Percentiles rank a stretch among this genome's conserved stretches.
Conservation (phyloP, 1,284 basidiomycete genomes). For the Lignosus rhinocerotis region DNA sequence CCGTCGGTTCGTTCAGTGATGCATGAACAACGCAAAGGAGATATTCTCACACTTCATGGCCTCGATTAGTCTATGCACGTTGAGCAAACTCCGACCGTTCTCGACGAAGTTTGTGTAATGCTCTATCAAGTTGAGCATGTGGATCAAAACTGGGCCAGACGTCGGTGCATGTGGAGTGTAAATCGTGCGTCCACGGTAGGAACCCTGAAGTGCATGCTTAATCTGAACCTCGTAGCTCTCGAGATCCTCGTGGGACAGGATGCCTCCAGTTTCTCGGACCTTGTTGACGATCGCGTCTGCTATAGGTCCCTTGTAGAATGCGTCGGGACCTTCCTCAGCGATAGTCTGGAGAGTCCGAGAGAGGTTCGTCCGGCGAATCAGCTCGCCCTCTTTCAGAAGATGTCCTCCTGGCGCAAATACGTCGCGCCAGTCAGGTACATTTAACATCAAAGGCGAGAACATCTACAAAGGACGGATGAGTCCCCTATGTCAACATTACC, state of each 20-base stretch:
- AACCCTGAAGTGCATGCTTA: constrained; percentile 73
- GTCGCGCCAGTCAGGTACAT: constrained; percentile 74
- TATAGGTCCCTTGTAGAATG: constrained; percentile 79
- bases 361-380: constrained; percentile 67
- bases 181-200: constrained; percentile 75
- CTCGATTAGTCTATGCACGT: constrained; percentile 75
- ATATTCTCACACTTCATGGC: constrained; percentile 65
- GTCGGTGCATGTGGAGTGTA: constrained; percentile 86
- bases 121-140: constrained; percentile 82
- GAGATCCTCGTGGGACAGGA: constrained; percentile 74
- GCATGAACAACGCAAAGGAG: background rate
- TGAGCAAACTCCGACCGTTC: constrained; percentile 53
- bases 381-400: constrained; percentile 74
- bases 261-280: constrained; percentile 72
- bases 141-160: constrained; percentile 77
- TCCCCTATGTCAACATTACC: constrained; percentile 56
- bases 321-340: constrained; percentile 68
- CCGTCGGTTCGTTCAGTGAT: background rate
- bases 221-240: constrained; percentile 71
- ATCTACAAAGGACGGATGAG: constrained; percentile 60
- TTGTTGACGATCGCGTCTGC: constrained; percentile 74
- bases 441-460: constrained; percentile 66
- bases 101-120: constrained; percentile 53
- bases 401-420: constrained; percentile 81
- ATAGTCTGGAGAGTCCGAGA: constrained; percentile 68